Conservation (phyloP, 768 basidiomycete species). For the Leucocoprinus birnbaumii region DNA sequence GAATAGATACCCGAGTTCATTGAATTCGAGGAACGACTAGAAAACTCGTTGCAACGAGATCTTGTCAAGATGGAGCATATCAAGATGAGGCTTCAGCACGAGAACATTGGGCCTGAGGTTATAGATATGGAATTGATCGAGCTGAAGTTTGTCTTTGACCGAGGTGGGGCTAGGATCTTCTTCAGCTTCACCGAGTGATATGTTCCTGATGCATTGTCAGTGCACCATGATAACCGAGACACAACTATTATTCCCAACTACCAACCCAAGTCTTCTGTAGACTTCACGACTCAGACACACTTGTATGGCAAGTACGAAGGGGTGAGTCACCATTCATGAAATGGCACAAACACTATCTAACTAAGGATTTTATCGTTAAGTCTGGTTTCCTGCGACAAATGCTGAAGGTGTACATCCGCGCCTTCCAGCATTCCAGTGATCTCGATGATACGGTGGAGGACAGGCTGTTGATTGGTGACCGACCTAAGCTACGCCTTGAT, state of each 20-base stretch:
- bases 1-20: slow-evolving; percentile 81
- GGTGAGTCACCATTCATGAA: slow-evolving; percentile 37
- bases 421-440: slow-evolving; percentile 77
- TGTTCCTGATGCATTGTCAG: slow-evolving; percentile 28
- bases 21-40: slow-evolving; percentile 73
- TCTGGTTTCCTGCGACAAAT: slow-evolving; percentile 70
- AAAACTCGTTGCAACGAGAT: slow-evolving; percentile 84
- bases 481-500: slow-evolving; percentile 61
- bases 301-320: slow-evolving; percentile 63
- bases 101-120: slow-evolving; percentile 64
- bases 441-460: slow-evolving; percentile 80
- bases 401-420: slow-evolving; percentile 74
- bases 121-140: slow-evolving; percentile 84
- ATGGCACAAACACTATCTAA: neutral
- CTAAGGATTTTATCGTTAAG: slow-evolving; percentile 29
- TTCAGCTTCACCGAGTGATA: neutral
- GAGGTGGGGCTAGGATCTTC: slow-evolving; percentile 38
- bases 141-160: slow-evolving; percentile 78
- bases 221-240: slow-evolving; percentile 86
- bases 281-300: slow-evolving; percentile 66
- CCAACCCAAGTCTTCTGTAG: slow-evolving; percentile 53
- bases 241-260: slow-evolving; percentile 75
- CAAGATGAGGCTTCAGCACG: slow-evolving; percentile 79
- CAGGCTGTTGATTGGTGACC: slow-evolving; percentile 77
- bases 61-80: slow-evolving; percentile 81